phyloP scores from a whole-genome alignment of 2,329 filamentous ascomycete species.

The Nakataea oryzae region DNA sequence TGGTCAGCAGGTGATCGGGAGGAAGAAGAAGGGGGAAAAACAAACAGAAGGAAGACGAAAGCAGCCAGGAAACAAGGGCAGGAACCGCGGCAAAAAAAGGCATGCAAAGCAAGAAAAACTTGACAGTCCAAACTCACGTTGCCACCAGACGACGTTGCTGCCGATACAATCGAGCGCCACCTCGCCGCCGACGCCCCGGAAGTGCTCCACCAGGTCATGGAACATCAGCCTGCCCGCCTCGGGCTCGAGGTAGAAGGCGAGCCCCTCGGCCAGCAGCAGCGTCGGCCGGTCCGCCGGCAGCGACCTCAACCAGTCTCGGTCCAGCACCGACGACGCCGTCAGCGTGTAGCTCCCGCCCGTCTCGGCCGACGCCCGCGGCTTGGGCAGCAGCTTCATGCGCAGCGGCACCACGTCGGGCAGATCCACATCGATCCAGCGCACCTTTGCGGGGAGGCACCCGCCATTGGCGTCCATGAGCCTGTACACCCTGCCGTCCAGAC shows the following conservation, averaged over 20 bases:
- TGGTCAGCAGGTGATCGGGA: neutral
- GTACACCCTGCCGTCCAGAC: slow-evolving; percentile 4
- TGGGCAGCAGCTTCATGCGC: slow-evolving; percentile 15
- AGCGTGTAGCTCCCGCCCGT: slow-evolving; percentile 15
- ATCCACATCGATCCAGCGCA: slow-evolving; percentile 22
- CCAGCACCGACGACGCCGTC: slow-evolving; percentile 14
- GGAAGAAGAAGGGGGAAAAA: neutral
- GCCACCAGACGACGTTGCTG: neutral
- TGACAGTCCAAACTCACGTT: neutral
- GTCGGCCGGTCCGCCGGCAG: slow-evolving; percentile 19
- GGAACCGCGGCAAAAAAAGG: neutral
- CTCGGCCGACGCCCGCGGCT: slow-evolving; percentile 4
- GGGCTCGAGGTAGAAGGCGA: slow-evolving; percentile 17
- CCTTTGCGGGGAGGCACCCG: neutral
- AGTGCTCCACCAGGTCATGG: neutral
- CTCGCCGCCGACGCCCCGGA: slow-evolving; percentile 3
- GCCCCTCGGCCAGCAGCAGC: slow-evolving; percentile 20
- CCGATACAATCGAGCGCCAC: slow-evolving; percentile 2
- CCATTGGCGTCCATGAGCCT: slow-evolving; percentile 2
- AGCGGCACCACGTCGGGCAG: slow-evolving; percentile 21
- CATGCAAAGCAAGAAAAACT: neutral
- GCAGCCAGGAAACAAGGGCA: neutral
- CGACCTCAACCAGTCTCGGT: slow-evolving; percentile 16
- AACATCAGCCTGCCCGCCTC: slow-evolving; percentile 1
- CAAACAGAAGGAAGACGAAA: neutral